Evolutionary conservation across 2,329 filamentous ascomycete genomes (phyloP), one percentile per base, ranked within the genome.

Genomic region (Botrytis byssoidea): DNA sequence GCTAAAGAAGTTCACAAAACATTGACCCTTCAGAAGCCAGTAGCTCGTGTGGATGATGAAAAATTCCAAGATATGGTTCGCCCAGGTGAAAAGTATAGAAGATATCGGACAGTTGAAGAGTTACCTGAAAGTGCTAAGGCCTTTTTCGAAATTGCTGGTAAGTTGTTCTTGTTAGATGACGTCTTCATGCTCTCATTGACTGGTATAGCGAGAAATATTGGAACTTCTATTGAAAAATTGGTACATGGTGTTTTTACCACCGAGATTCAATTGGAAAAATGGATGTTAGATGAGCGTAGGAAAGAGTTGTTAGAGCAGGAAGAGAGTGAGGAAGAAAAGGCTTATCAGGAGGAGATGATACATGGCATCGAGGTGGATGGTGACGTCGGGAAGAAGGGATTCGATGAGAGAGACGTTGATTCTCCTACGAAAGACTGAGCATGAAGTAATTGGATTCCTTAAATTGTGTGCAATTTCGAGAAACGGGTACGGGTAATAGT

Each of bases 121-220:
- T 80, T 88, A 44, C 82, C 84, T 0, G 81, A 82, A 12, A 75
- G 78, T 4, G 85, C 84, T 0, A 85, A 79, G 61, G 76, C 77
- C 0, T 84, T 88, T 64, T 86, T 85, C 74, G 79, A 79, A 20
- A 81, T 82, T 74, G 83, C 83, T 57, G 85, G 85, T 71, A 80
- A 81, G 61, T 72, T 42, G 18, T 40, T 42, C 25, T 57, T 51
- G 2, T 69, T 40, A 29, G 10, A 32, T 20, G 10, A 32, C 10
- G 25, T 51, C 35, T 69, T 42, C 29, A 3, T 22, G n/a, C 20
- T 61, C 55, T 68, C 40, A 61, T 60, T 73, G 66, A 65, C 69
- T 60, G 48, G 32, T 22, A 32, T 74, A 81, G 80, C 79, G 55
- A 72, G 73, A 16, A 79, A 77, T 68, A 71, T 75, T 1, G 79